Conservation (phyloP, 2,329 filamentous ascomycete species). For the Neonectria coccinea region DNA sequence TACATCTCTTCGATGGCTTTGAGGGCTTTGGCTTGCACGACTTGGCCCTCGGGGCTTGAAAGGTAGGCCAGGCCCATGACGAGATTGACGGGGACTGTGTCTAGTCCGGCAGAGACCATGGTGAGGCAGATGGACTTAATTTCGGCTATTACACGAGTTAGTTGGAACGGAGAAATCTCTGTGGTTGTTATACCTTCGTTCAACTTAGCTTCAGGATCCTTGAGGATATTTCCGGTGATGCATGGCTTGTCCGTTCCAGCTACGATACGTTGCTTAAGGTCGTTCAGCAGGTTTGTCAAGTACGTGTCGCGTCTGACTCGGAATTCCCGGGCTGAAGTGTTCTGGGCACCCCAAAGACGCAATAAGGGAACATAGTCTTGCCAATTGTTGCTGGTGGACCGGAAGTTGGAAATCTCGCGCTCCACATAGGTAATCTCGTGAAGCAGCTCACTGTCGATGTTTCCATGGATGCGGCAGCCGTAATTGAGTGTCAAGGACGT, state of each 20-base stretch:
- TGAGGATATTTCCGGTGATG: conserved; percentile 66
- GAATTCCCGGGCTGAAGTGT: conserved; percentile 72
- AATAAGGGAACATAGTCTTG: conserved; percentile 86
- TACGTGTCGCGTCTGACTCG: conserved; percentile 75
- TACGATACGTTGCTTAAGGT: conserved; percentile 56
- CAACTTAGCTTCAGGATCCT: conserved; percentile 56
- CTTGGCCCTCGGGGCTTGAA: conserved; percentile 73
- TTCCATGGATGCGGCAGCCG: conserved; percentile 79
- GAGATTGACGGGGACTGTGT: conserved; percentile 83
- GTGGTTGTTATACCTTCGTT: conserved; percentile 46
- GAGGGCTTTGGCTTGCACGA: conserved; percentile 77
- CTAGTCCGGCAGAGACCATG: conserved; percentile 84
- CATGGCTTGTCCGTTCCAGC: conserved; percentile 56
- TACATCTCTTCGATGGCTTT: conserved; percentile 78
- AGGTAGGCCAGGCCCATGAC: conserved; percentile 85
- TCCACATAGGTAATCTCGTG: conserved; percentile 82
- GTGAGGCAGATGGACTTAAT: conserved; percentile 84
- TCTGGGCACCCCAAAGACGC: conserved; percentile 72
- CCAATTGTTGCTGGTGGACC: conserved; percentile 85
- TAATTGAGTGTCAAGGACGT: conserved; percentile 84
- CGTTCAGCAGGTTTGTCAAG: conserved; percentile 74
- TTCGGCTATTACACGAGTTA: conserved; percentile 64
- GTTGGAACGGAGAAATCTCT: not conserved
- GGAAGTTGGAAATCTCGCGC: conserved; percentile 78
- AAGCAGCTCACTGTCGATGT: conserved; percentile 74